These are phyloP conservation scores for Aspergillus taichungensis DNA, from an alignment of 495 filamentous ascomycete genomes.

Conservation along the genomic window DNA sequence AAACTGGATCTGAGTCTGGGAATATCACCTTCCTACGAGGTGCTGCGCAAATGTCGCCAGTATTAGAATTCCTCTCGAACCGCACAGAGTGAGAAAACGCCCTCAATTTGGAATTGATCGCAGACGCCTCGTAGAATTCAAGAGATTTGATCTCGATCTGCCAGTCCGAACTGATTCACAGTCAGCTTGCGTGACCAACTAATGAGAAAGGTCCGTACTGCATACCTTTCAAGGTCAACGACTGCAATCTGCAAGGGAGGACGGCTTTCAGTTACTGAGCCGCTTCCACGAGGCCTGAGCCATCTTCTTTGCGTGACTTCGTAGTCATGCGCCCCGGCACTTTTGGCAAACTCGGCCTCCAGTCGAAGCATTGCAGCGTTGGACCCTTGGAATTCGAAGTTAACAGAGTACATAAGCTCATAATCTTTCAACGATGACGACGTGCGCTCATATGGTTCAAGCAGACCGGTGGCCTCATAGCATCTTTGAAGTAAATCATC, in stretches of 20 bases:
- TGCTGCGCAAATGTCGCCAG: slow-evolving; percentile 13
- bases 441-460: slow-evolving; percentile 39
- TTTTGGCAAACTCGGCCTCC: slow-evolving; percentile 27
- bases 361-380: slow-evolving; percentile 24
- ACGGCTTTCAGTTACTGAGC: slow-evolving; percentile 8
- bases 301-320: slow-evolving; percentile 27
- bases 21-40: slow-evolving; percentile 21
- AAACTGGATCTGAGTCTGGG: slow-evolving; percentile 12
- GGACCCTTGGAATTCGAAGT: slow-evolving; percentile 31
- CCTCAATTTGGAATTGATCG: slow-evolving; percentile 16
- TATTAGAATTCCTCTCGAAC: slow-evolving; percentile 9
- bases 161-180: slow-evolving; percentile 26
- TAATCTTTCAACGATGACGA: slow-evolving; percentile 15
- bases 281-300: slow-evolving; percentile 19
- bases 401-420: slow-evolving; percentile 27
- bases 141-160: slow-evolving; percentile 30
- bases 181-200: slow-evolving; percentile 1
- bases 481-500: slow-evolving; percentile 18
- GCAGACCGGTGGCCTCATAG: slow-evolving; percentile 28
- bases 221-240: slow-evolving; percentile 28
- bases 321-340: slow-evolving; percentile 15
- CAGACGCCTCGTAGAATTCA: slow-evolving; percentile 18
- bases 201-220: background rate
- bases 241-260: slow-evolving; percentile 26
- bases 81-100: slow-evolving; percentile 18